Base-by-base conservation (phyloP, 202 grass and related monocot species). In the Dendrocalamus latiflorus region DNA sequence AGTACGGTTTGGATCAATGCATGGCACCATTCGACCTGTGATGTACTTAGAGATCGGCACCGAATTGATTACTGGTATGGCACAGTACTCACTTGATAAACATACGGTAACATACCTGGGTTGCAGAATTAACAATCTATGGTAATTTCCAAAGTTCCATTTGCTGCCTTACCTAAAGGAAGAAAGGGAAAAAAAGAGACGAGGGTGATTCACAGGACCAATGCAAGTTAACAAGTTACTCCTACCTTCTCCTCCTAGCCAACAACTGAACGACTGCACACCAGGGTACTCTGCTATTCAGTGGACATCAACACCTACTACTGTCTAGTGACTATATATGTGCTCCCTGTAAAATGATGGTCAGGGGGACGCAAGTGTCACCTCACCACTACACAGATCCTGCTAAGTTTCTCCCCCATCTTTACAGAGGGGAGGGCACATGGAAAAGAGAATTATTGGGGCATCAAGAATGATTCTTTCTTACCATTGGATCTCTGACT, bases 391-490 rank as follows among this genome's bases (percentile, higher is more conserved):
- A 68, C 58, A 57, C 38, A 76, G 25, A 63, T 65, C 58, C 68
- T 78, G 61, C 76, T 59, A 61, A 60, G 50, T 38, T 84, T 49
- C 76, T 75, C 37, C 44, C 13, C 8, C 82, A 60, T 87, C 89
- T 91, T 91, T 94, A 89, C 86, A 91, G 87, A 91, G 61, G 68
- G 78, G 84, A 94, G 24, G 65, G 71, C 92, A 94, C 89, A 89
- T 87, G 85, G 68, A 49, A 86, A 84, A 56, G 12, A 9, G 75
- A 72, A 88, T 91, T 83, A 89, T 91, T 83, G 68, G 57, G 55
- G 69, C 67, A 83, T 82, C 84, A 91, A 37, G 74, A 37, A 38
- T 82, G 80, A 79, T 62, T 68, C 80, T 51, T 76, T 75, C 69
- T 55, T 51, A 38, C 85, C 72, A 83, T 74, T 63, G 72, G 68